phyloP scores from a whole-genome alignment of 305 asterid genomes.

The Solanum chacoense region DNA sequence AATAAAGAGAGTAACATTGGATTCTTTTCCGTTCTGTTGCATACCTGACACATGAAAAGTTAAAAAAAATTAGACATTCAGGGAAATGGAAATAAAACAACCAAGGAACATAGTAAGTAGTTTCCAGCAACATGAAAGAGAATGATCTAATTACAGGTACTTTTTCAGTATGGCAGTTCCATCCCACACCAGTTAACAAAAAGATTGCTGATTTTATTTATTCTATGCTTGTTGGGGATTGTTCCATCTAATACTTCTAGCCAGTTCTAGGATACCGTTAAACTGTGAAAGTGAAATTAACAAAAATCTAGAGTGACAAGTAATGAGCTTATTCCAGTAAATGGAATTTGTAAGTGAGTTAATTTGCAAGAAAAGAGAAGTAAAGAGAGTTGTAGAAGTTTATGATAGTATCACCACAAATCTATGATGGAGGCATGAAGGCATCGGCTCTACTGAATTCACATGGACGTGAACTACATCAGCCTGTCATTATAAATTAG shows the following conservation, averaged over 20 bases:
- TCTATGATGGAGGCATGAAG: conserved; percentile 79
- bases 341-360: not conserved
- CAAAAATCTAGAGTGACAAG: not conserved
- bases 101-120: not conserved
- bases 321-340: not conserved
- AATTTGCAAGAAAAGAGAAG: not conserved
- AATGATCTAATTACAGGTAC: not conserved
- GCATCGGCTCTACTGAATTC: conserved; percentile 75
- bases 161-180: not conserved
- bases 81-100: conserved; percentile 6
- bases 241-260: not conserved
- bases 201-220: not conserved
- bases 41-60: conserved; percentile 28
- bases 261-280: not conserved
- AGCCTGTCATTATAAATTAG: conserved; percentile 36
- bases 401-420: conserved; percentile 52
- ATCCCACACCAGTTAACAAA: not conserved
- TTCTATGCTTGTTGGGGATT: not conserved
- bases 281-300: not conserved
- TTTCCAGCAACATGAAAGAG: not conserved
- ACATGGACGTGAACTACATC: conserved; percentile 70
- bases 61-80: not conserved
- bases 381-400: not conserved
- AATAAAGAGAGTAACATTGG: conserved; percentile 50
- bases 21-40: conserved; percentile 57